phyloP scores from a whole-genome alignment of 1,139 yeast genomes.

The Saccharomyces hybrid region DNA sequence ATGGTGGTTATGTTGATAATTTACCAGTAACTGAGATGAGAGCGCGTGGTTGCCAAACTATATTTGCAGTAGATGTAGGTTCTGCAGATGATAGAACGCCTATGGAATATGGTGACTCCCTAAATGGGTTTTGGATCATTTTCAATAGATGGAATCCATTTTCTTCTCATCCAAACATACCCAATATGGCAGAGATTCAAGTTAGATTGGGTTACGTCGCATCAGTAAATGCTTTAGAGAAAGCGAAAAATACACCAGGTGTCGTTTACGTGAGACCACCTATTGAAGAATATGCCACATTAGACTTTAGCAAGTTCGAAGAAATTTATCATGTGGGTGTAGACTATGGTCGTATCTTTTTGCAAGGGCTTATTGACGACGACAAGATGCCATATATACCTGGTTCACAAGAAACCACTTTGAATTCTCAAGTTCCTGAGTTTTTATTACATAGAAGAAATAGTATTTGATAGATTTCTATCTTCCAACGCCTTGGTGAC shows the following conservation, averaged over 20 bases:
- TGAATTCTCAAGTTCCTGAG: slow-evolving; percentile 16
- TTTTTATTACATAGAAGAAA: slow-evolving; percentile 48
- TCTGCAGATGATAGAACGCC: slow-evolving; percentile 89
- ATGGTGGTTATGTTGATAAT: slow-evolving; percentile 94
- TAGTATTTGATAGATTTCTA: slow-evolving; percentile 40
- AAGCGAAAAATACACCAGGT: slow-evolving; percentile 78
- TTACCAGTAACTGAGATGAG: slow-evolving; percentile 90
- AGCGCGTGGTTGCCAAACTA: slow-evolving; percentile 74
- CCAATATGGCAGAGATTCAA: slow-evolving; percentile 93
- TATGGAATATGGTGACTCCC: slow-evolving; percentile 85
- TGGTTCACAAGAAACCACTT: slow-evolving; percentile 33
- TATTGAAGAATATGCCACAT: slow-evolving; percentile 80
- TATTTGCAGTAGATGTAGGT: slow-evolving; percentile 96
- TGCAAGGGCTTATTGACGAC: slow-evolving; percentile 46
- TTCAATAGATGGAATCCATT: slow-evolving; percentile 88
- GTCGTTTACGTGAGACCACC: slow-evolving; percentile 93
- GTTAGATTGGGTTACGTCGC: slow-evolving; percentile 90
- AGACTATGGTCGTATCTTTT: slow-evolving; percentile 56
- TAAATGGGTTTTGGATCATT: slow-evolving; percentile 88
- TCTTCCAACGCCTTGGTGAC: too few species aligned
- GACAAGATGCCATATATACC: slow-evolving; percentile 59
- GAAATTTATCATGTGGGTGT: slow-evolving; percentile 81
- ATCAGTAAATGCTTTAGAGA: slow-evolving; percentile 85
- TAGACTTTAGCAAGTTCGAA: slow-evolving; percentile 88
- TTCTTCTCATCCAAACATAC: slow-evolving; percentile 78